These are phyloP conservation scores for Trichoderma orchidacearum DNA, from an alignment of 495 filamentous ascomycete species.

Conservation along the genomic window DNA sequence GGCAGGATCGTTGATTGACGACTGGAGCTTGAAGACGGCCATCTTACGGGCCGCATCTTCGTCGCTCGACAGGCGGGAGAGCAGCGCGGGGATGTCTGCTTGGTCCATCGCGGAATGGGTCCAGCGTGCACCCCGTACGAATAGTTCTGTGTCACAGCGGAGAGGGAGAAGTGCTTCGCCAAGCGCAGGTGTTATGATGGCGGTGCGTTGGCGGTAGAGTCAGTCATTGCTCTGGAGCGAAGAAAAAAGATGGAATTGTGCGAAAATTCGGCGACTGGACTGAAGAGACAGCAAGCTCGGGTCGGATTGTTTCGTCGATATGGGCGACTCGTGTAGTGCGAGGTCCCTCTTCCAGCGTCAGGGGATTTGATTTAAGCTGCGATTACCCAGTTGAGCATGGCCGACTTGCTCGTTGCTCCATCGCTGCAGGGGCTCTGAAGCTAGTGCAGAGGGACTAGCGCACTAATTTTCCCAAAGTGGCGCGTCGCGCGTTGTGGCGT, in stretches of 20 bases:
- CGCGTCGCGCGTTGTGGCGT: too few relatives aligned
- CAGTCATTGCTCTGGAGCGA: not conserved
- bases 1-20: slow-evolving; percentile 84
- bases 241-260: not conserved
- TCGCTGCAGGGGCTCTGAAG: too few relatives aligned
- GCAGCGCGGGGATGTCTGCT: slow-evolving; percentile 40
- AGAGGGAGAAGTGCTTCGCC: not conserved
- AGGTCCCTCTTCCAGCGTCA: not conserved
- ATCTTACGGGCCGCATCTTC: slow-evolving; percentile 92
- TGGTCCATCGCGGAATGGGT: slow-evolving; percentile 37
- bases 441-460: too few relatives aligned
- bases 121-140: not conserved
- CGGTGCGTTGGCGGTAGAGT: not conserved
- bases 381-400: not conserved
- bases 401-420: too few relatives aligned
- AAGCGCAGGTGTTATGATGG: not conserved
- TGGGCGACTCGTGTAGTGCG: too few relatives aligned
- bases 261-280: not conserved
- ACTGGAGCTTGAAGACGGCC: slow-evolving; percentile 96
- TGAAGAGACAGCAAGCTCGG: too few relatives aligned
- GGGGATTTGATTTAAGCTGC: not conserved
- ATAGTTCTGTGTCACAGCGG: not conserved
- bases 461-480: too few relatives aligned
- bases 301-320: too few relatives aligned
- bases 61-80: slow-evolving; percentile 40